Base-by-base conservation (phyloP, 768 basidiomycete species). In the Lentinula aciculospora region DNA sequence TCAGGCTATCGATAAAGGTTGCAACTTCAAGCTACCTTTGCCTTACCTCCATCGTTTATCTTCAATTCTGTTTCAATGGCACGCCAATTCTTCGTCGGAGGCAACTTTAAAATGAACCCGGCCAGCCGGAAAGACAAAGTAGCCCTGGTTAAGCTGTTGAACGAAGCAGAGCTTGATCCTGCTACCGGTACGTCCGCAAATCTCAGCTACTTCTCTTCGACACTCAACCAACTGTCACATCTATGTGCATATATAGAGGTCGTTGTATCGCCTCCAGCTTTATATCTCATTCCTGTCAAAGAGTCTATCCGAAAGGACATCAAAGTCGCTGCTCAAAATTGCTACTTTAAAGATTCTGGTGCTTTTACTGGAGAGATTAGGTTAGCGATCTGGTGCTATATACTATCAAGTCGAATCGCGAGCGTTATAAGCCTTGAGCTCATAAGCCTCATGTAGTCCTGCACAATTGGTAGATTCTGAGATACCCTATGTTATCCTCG, bases 71-170 rank as follows among this genome's bases (percentile, higher is more conserved):
- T 25, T 36, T 13, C 27, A 53, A 89, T 89, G 90, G 59, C 86
- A 61, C 92, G 93, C 68, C 77, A 84, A 71, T 96, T 95, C 77
- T 95, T 97, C 69, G 94, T 92, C 65, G 96, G 96, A 61, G 92
- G 94, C 29, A 98, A 98, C 82, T 98, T 96, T 84, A 99, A 98
- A 80, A 88, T 98, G 87, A 96, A 98, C 78, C 90, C 90, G 28
- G 76, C 77, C 58, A 81, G 85, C 36, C 77, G 77, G 62, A 78
- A 79, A 62, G 79, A 84, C 64, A 87, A 89, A 71, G 75, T 75
- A 62, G 73, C 76, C 44, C 81, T 99, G 66, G 73, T 92, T 64
- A 72, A 82, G 53, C 68, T 76, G 49, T 75, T 99, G 55, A 97
- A 97, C 76, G 72, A 83, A 3, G 92, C 93, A 53, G 76, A 83